Evolutionary conservation across 2,329 filamentous ascomycete genomes (phyloP), one percentile per base, ranked within the genome.

Genomic region (Fusarium praegraminearum): DNA sequence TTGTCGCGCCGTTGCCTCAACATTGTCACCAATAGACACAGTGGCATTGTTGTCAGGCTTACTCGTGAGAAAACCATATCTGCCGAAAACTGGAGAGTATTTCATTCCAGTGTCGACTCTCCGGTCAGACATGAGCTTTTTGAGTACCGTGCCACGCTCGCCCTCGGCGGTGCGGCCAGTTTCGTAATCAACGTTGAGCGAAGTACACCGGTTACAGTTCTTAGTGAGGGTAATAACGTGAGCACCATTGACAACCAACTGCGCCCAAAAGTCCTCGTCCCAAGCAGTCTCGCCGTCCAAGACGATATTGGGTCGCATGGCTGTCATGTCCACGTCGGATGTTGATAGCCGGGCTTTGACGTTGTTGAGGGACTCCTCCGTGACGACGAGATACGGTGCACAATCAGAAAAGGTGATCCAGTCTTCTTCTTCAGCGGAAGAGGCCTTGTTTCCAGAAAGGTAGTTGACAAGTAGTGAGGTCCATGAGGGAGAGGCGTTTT

Each of bases 301-400:
- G 2, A 94, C 88, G 47, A 94, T 86, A 76, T 93, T 94, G 1
- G 91, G 90, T 36, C 92, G 87, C 77, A 93, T 92, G 72, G 91
- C 91, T 40, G 85, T 85, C 76, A 91, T 87, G 55, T 90, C 89
- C 80, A 91, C 74, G 32, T 84, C 78, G 15, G 79, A 81, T 1
- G 80, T 80, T 0, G 84, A 80, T 8, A 93, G 78, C 6, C 89
- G 84, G 8, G 77, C 76, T 35, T 86, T 88, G 47, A 97, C 86
- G 71, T 92, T 85, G 22, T 83, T 79, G n/a, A 94, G 84, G 2
- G 92, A 96, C 3, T 88, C 85, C 64, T 89, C 84, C 1, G 90
- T 92, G 7, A 90, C 85, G 26, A 97, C 79, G 16, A 97, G 85
- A 76, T 91, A 92, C 1, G 93, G 91, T 2, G 92, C 92, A 67